Base-by-base conservation (phyloP, 2,329 filamentous ascomycete species). In the Paramyrothecium sp. region DNA sequence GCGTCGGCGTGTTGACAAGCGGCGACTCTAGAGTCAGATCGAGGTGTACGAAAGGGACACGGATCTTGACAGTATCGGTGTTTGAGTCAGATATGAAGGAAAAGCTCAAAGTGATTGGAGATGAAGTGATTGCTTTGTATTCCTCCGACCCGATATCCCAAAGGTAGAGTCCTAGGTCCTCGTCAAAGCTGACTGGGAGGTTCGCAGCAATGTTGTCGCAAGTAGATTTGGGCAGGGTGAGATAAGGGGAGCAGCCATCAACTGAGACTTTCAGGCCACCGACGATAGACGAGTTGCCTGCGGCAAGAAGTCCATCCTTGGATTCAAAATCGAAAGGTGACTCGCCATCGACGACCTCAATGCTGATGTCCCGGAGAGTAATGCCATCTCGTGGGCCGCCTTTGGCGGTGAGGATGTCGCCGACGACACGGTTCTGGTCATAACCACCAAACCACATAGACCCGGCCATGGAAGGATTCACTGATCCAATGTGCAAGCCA, bases 401-500 rank as follows among this genome's bases (percentile, higher is more conserved):
- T 22, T 61, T 59, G 2, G 63, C 62, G 3, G 46, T 49, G 2
- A 74, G 58, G 17, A 71, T 58, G 12, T 73, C 66, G 0, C 74
- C 73, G 2, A 74, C 38, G 10, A 76, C 61, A n/a, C 76, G 72
- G 38, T 69, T 72, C 57, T 69, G 66, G 58, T 79, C 76, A 57
- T 77, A 78, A 1, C 74, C 75, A 3, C 75, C 76, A 49, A 75
- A 70, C 19, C 69, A 64, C 7, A 78, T 63, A 1, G 76, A 78
- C 0, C 72, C 74, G 0, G 61, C 51, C 58, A 38, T 44, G 30
- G 26, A 48, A 5, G 21, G 7, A 30, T 44, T 33, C n/a, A 50
- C 54, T 4, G 75, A 73, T 5, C 75, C 75, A 20, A 79, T 75
- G 55, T 78, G 76, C 71, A 78, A 67, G 17, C 71, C 69, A 57